Base-by-base conservation (phyloP, 192 early-diverging fungal species). In the Gryganskiella cystojenkinii region DNA sequence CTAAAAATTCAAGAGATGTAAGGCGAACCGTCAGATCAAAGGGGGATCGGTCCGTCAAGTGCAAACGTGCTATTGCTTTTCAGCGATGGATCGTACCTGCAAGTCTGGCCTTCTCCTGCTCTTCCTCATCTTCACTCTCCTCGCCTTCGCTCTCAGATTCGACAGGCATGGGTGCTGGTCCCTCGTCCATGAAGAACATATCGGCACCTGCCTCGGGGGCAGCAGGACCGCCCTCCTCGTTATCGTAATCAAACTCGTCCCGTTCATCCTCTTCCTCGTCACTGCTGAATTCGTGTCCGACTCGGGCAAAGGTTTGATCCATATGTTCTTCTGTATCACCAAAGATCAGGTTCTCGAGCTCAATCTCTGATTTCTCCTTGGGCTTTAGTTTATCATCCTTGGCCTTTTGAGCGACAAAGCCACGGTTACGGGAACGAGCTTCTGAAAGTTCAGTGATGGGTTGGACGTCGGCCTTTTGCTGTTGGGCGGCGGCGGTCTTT, bases 321-420 rank as follows among this genome's bases (percentile, higher is more conserved):
- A 78, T 52, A 31, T 68, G 25, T 31, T 82, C 80, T 19, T 75
- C 71, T 37, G 85, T 89, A 33, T 75, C 90, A 6, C 94, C 94
- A 86, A 95, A 94, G 20, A 95, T 88, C 42, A 94, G 71, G 44
- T 66, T 83, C 68, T 95, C 94, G 15, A 95, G 85, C 69, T 91
- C 92, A 11, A 82, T 50, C 64, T 95, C 94, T 7, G 88, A 85
- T 44, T 82, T 75, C 33, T 92, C 87, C 79, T 92, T 94, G 37
- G 76, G 71, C n/a, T 67, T 72, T 11, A 54, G 22, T 14, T 63
- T 42, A 5, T 61, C 51, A 15, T 61, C 51, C 43, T 47, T 45
- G n/a, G n/a, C n/a, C 4, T 50, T 33, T 35, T 27, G 15, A 4
- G 64, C 25, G n/a, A 56, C 10, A 28, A 22, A 43, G 3, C 56